phyloP scores from a whole-genome alignment of 495 filamentous ascomycete species.

The Talaromyces nanjingensis region DNA sequence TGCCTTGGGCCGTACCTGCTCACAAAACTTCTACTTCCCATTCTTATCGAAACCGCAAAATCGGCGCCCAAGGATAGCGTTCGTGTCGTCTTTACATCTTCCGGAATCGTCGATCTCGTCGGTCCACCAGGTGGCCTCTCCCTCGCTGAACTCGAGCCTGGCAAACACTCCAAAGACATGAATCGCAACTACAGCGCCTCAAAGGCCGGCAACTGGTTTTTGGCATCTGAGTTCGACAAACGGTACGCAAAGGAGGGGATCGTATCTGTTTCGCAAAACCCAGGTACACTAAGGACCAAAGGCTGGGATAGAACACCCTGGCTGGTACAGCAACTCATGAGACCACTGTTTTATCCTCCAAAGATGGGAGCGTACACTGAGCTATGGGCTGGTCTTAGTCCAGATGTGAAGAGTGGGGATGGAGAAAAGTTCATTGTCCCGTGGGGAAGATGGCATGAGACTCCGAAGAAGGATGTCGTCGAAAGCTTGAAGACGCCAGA shows the following conservation, averaged over 20 bases:
- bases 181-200: slow-evolving; percentile 24
- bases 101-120: background rate
- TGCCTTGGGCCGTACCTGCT: slow-evolving; percentile 42
- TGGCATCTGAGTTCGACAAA: slow-evolving; percentile 28
- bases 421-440: background rate
- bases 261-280: background rate
- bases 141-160: background rate
- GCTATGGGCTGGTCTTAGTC: slow-evolving; percentile 3
- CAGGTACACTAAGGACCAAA: background rate
- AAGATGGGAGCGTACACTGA: slow-evolving; percentile 11
- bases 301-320: background rate
- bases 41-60: slow-evolving; percentile 30
- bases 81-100: background rate
- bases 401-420: background rate
- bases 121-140: background rate
- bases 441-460: background rate
- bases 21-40: slow-evolving; percentile 36
- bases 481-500: background rate
- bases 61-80: slow-evolving; percentile 6
- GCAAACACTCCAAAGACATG: slow-evolving; percentile 12
- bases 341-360: background rate
- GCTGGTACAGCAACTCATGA: background rate
- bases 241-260: slow-evolving; percentile 1
- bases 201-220: slow-evolving; percentile 35
- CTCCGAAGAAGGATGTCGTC: background rate